These are phyloP conservation scores for Phialophora expanda DNA, from an alignment of 2,329 filamentous ascomycete genomes.

Conservation along the genomic window DNA sequence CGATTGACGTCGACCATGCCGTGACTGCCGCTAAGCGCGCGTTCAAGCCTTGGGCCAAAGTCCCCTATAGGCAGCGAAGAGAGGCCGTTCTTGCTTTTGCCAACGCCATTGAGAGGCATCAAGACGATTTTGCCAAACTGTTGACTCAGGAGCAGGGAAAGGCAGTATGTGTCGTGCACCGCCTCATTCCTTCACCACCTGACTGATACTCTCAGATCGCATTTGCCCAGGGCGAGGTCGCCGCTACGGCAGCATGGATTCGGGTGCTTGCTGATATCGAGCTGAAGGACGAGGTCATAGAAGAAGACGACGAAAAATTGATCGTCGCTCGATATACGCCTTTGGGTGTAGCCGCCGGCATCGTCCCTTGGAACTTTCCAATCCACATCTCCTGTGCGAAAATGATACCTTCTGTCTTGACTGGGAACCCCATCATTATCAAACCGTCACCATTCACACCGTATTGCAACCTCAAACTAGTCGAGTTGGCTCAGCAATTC, in stretches of 20 bases:
- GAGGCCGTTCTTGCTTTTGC: not conserved
- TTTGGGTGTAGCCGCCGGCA: not conserved
- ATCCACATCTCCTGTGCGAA: not conserved
- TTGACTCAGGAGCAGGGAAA: slow-evolving; percentile 7
- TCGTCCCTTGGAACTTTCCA: slow-evolving; percentile 11
- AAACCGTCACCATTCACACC: slow-evolving; percentile 5
- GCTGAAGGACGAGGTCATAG: not conserved
- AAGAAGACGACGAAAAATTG: slow-evolving; percentile 1
- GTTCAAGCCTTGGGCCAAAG: not conserved
- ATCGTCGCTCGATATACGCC: slow-evolving; percentile 1
- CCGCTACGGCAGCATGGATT: not conserved
- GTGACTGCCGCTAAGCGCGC: not conserved
- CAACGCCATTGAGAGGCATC: not conserved
- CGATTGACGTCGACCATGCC: not conserved
- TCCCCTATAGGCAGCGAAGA: not conserved
- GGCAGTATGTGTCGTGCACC: not conserved
- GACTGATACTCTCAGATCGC: not conserved
- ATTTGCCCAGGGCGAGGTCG: slow-evolving; percentile 5
- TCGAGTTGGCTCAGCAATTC: not conserved
- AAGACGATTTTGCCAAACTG: not conserved
- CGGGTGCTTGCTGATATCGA: not conserved
- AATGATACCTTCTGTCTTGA: not conserved
- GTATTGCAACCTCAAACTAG: slow-evolving; percentile 1
- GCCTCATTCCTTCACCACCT: not conserved
- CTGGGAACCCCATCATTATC: slow-evolving; percentile 3